Evolutionary conservation across 441 rosid genomes (phyloP), one percentile per base, ranked within the genome.

Genomic region (Macaranga tanarius): DNA sequence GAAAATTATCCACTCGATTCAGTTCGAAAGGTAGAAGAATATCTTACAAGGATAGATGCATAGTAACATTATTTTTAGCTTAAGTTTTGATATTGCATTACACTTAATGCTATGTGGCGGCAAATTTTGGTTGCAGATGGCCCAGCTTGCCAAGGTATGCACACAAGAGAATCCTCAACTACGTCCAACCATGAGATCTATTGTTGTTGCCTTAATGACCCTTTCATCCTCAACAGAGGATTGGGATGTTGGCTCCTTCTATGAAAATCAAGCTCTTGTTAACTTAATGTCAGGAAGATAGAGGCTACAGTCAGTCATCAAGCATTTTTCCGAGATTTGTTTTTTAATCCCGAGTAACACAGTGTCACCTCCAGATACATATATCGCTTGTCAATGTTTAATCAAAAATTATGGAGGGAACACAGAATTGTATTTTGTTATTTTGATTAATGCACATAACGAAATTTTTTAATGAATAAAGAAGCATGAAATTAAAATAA

Each of bases 131-230:
- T 69, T 76, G 71, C 89, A 95, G 99, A 87, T 95, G 90, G 89
- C 92, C 51, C 93, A 87, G 75, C 86, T 95, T 55, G 99, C 94
- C 16, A 88, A 83, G 76, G 97, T 87, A 12, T 91, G 99, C 83
- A 91, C 99, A 3, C 89, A 86, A 65, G 95, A 89, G 83, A 86
- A 84, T 63, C 90, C 97, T 16, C 93, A 86, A 62, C 77, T 82
- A 57, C 87, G 96, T 3, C 98, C 97, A 4, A 89, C 88, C 52
- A 95, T 89, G 97, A 87, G 97, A 77, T 90, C 94, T 48, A 83
- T 92, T 2, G 98, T 95, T 68, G 99, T 92, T 61, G 96, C 97
- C 17, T 80, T 91, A 34, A 90, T 87, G 78, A 90, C 97, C 2
- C 93, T 95, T 31, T 90, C 93, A 2, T 92, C 99, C 0, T 69